phyloP scores from a whole-genome alignment of 176 grass and related monocot genomes.

The Lolium multiflorum region DNA sequence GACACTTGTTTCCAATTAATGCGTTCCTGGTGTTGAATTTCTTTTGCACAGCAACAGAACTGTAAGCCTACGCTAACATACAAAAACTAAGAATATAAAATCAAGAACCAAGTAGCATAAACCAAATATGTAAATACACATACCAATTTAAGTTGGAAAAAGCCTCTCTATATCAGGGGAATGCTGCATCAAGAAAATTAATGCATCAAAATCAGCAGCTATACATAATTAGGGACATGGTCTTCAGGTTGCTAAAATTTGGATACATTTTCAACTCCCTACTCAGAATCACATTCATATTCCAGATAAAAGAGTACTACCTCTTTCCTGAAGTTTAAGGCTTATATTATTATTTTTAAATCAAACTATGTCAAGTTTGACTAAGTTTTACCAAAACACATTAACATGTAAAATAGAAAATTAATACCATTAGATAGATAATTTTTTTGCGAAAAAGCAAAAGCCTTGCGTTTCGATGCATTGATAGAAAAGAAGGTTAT shows the following conservation, averaged over 20 bases:
- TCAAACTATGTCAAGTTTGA: no score
- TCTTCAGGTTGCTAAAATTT: slow-evolving; percentile 37
- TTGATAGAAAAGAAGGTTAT: no score
- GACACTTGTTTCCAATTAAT: not conserved
- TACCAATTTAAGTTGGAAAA: slow-evolving; percentile 40
- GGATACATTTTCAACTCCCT: not conserved
- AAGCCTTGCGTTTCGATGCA: no score
- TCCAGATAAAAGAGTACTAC: not conserved
- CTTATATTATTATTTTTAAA: no score
- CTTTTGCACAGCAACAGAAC: not conserved
- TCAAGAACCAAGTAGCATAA: not conserved
- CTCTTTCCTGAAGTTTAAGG: no score
- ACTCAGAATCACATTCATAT: slow-evolving; percentile 8
- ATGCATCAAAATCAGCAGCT: slow-evolving; percentile 20
- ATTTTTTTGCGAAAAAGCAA: no score
- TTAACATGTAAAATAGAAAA: no score
- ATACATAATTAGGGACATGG: slow-evolving; percentile 40
- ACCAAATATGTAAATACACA: not conserved
- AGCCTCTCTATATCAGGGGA: slow-evolving; percentile 29
- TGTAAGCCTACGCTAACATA: not conserved
- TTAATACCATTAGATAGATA: no score
- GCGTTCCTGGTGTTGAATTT: not conserved
- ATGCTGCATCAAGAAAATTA: slow-evolving; percentile 34
- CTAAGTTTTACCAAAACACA: no score
- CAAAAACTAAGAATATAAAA: not conserved